These are phyloP conservation scores for Debaryomyces sp. DNA, from an alignment of 1,139 yeast genomes.

Conservation along the genomic window DNA sequence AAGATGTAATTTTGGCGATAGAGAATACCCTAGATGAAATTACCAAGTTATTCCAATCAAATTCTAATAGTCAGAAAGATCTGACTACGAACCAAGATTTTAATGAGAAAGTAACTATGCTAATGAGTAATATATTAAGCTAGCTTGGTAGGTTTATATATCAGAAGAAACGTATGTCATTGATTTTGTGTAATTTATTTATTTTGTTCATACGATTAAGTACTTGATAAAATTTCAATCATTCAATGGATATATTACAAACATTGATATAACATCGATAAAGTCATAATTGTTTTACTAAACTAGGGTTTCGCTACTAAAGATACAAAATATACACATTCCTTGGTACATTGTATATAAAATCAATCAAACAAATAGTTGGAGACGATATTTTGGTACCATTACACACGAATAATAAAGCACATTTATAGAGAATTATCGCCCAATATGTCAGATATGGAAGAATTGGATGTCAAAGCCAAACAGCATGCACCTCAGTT, in stretches of 20 bases:
- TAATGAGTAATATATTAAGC: conserved; percentile 18
- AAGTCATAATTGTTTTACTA: not conserved
- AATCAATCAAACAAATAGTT: not conserved
- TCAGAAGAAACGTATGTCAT: not conserved
- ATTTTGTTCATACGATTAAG: not conserved
- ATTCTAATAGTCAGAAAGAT: not conserved
- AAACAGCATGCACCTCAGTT: conserved; percentile 27
- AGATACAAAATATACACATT: not conserved
- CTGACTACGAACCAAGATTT: conserved; percentile 17
- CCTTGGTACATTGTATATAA: not conserved
- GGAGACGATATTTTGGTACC: not conserved
- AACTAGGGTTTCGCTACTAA: not conserved
- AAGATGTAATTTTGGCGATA: conserved; percentile 25
- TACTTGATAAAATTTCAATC: conserved; percentile 6
- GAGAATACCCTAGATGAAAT: conserved; percentile 33
- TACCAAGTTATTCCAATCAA: conserved; percentile 23
- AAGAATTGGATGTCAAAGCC: conserved; percentile 10
- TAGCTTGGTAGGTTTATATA: not conserved
- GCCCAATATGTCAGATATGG: conserved; percentile 12
- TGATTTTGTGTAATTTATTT: conserved; percentile 11
- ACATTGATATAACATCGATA: not conserved
- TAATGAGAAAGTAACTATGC: conserved; percentile 20
- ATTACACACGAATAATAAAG: not conserved
- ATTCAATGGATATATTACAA: not conserved
- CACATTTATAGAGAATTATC: not conserved